Percentiles rank a stretch among this genome's conserved stretches.
These are phyloP conservation scores for Dentipellis sp. DNA, from an alignment of 768 basidiomycete species.

Conservation along the genomic window DNA sequence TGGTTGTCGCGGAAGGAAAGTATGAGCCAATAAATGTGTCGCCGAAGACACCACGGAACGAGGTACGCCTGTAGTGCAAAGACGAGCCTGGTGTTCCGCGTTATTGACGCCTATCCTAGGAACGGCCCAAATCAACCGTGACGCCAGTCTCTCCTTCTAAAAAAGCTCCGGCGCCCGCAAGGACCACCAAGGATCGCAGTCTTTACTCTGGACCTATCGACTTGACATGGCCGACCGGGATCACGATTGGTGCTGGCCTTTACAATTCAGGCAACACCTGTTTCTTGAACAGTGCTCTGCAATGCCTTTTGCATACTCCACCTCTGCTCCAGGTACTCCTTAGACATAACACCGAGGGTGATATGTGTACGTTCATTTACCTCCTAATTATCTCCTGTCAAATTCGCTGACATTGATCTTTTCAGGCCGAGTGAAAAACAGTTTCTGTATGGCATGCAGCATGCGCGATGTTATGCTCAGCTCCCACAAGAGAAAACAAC, in stretches of 20 bases:
- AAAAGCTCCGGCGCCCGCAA: not conserved
- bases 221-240: slow-evolving; percentile 48
- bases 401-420: not conserved
- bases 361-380: slow-evolving; percentile 45
- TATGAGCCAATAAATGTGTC: slow-evolving; percentile 76
- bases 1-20: slow-evolving; percentile 64
- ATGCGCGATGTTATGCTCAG: slow-evolving; percentile 49
- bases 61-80: slow-evolving; percentile 28
- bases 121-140: slow-evolving; percentile 11
- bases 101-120: not conserved
- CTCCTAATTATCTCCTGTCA: not conserved
- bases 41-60: slow-evolving; percentile 39
- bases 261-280: slow-evolving; percentile 90
- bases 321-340: slow-evolving; percentile 63
- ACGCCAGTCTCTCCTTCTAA: not conserved
- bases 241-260: slow-evolving; percentile 50
- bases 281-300: slow-evolving; percentile 90
- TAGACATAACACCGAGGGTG: slow-evolving; percentile 33
- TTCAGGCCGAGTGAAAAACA: slow-evolving; percentile 31
- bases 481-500: slow-evolving; percentile 30
- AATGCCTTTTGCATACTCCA: slow-evolving; percentile 89
- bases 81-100: no score
- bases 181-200: slow-evolving; percentile 10
- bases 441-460: slow-evolving; percentile 77
- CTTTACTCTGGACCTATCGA: slow-evolving; percentile 45